Conservation (phyloP, 768 basidiomycete species). For the Filobasidium wieringae region DNA sequence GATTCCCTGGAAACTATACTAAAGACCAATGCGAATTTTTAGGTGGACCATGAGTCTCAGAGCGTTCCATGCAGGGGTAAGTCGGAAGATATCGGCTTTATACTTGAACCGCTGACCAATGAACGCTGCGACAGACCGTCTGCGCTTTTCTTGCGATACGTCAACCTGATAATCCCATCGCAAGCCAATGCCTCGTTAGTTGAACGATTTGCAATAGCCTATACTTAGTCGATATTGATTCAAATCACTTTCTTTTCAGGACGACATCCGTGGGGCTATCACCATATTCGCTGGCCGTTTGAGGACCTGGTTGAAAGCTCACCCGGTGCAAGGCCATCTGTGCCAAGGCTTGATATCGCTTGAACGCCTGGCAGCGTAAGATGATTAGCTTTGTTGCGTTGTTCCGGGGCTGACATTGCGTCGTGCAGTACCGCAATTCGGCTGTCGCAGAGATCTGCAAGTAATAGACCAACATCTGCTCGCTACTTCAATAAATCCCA, state of each 20-base stretch:
- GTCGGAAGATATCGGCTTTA: constrained; percentile 4
- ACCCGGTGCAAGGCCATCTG: constrained; percentile 35
- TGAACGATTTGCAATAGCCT: not conserved
- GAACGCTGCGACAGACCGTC: constrained; percentile 6
- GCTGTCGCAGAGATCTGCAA: not conserved
- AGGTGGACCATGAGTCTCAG: constrained; percentile 34
- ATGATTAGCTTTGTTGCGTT: not conserved
- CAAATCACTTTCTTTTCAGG: constrained; percentile 9
- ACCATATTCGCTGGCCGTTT: constrained; percentile 29
- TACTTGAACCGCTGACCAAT: not conserved
- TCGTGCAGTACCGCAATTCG: not conserved
- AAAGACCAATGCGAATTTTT: not conserved
- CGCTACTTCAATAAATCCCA: constrained; percentile 2
- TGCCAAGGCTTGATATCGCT: constrained; percentile 30
- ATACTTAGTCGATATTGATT: not conserved
- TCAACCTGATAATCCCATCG: constrained; percentile 26
- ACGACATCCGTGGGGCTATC: constrained; percentile 28
- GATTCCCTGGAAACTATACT: no score
- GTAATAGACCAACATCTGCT: not conserved
- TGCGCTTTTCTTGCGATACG: constrained; percentile 32
- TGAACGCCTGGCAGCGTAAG: constrained; percentile 25
- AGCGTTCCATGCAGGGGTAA: constrained; percentile 32
- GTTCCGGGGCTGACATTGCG: no score
- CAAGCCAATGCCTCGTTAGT: constrained; percentile 29
- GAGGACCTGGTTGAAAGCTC: constrained; percentile 26